phyloP scores from a whole-genome alignment of 2,329 filamentous ascomycete species.

The Arthroderma sp. region DNA sequence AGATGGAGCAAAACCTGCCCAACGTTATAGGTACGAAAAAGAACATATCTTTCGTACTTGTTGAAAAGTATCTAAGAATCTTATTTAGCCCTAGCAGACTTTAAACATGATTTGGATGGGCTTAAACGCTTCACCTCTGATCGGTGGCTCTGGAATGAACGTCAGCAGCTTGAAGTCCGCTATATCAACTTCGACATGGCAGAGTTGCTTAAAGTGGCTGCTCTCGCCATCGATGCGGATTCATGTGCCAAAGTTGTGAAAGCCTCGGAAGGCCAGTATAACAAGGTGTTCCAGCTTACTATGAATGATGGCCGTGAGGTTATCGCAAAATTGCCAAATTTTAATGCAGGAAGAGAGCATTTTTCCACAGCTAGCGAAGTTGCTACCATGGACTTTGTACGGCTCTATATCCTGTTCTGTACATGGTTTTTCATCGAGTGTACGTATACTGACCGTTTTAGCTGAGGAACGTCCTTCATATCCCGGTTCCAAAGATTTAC shows the following conservation, averaged over 20 bases:
- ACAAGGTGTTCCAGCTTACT: slow-evolving; percentile 23
- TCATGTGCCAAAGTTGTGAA: slow-evolving; percentile 13
- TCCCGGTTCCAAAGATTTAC: slow-evolving; percentile 13
- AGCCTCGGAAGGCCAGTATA: slow-evolving; percentile 26
- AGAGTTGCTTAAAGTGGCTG: slow-evolving; percentile 23
- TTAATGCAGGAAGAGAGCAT: slow-evolving; percentile 9
- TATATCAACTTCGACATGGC: slow-evolving; percentile 23
- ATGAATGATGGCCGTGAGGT: slow-evolving; percentile 15
- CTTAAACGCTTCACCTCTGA: slow-evolving; percentile 20
- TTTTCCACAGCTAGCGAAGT: slow-evolving; percentile 27
- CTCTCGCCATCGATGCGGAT: slow-evolving; percentile 21
- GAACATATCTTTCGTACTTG: no score
- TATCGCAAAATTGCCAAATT: slow-evolving; percentile 16
- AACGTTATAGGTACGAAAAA: no score
- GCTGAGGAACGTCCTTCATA: slow-evolving; percentile 13
- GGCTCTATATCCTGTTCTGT: slow-evolving; percentile 13
- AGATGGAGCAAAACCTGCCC: no score
- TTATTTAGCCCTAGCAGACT: slow-evolving; percentile 6
- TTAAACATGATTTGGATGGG: slow-evolving; percentile 13
- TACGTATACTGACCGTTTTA: slow-evolving; percentile 4
- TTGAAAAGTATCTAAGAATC: no score
- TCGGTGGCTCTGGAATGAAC: slow-evolving; percentile 28
- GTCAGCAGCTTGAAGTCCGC: slow-evolving; percentile 19
- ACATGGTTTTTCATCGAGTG: slow-evolving; percentile 6
- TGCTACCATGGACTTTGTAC: slow-evolving; percentile 26